A percentile compares a stretch with the other conserved stretches of the same genome.
Evolutionary conservation across 106 monocot species (phyloP).

Genomic region (Apostasia shenzhenica): DNA sequence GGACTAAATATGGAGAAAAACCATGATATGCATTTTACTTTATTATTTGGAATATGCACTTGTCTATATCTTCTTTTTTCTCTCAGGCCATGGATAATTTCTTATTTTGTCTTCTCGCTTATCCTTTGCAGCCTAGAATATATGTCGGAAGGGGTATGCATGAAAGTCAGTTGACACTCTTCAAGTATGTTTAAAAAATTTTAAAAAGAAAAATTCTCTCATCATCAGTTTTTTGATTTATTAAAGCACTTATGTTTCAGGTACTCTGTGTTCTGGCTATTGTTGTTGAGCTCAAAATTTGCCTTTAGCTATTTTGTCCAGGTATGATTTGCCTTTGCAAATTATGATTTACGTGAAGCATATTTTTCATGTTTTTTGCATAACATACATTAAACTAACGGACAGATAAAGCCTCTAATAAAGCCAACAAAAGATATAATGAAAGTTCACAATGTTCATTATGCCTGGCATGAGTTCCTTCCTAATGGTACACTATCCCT

Average conservation of each 20-base stretch:
- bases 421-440: slow-evolving; percentile 94
- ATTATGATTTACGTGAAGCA: too few species aligned
- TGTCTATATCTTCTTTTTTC: too few species aligned
- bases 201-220: neutral
- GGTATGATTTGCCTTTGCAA: slow-evolving; percentile 16
- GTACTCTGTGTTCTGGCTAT: slow-evolving; percentile 92
- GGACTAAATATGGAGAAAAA: too few species aligned
- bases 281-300: slow-evolving; percentile 75
- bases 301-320: slow-evolving; percentile 79
- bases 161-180: slow-evolving; percentile 83
- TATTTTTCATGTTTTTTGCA: neutral
- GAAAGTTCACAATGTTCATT: slow-evolving; percentile 61
- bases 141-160: slow-evolving; percentile 97
- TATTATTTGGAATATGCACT: too few species aligned
- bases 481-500: slow-evolving; percentile 56
- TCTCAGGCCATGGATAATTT: too few species aligned
- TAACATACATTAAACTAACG: neutral
- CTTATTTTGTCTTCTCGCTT: neutral
- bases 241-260: slow-evolving; percentile 24
- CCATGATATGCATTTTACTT: too few species aligned
- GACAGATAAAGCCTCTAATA: slow-evolving; percentile 77
- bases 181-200: slow-evolving; percentile 51
- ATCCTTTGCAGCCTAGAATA: slow-evolving; percentile 66
- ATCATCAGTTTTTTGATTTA: neutral
- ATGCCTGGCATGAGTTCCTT: slow-evolving; percentile 90